phyloP scores from a whole-genome alignment of 225 moss, liverwort and hornwort species.

The Antitrichia curtipendula region DNA sequence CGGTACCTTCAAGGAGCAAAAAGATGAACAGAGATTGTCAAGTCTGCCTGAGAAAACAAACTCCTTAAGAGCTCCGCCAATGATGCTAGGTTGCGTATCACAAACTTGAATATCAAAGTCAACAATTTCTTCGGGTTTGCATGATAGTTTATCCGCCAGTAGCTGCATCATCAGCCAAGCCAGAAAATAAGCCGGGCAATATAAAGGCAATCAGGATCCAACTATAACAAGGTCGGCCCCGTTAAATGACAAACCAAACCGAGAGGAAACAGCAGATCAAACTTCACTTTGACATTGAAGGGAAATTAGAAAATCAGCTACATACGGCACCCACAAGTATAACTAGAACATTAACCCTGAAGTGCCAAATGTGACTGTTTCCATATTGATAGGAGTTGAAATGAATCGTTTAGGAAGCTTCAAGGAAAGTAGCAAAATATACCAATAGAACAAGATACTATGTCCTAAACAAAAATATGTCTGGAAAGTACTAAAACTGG shows the following conservation, averaged over 20 bases:
- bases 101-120: constrained; percentile 86
- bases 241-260: background rate
- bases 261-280: background rate
- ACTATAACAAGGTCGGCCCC: background rate
- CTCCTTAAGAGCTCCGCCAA: constrained; percentile 90
- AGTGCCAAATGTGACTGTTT: background rate
- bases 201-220: background rate
- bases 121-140: constrained; percentile 63
- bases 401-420: background rate
- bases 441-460: background rate
- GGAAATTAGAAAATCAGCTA: background rate
- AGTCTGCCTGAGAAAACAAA: constrained; percentile 91
- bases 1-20: constrained; percentile 77
- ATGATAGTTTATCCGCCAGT: constrained; percentile 57
- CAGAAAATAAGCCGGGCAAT: background rate
- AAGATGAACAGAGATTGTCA: constrained; percentile 96
- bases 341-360: background rate
- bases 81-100: constrained; percentile 74
- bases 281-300: background rate
- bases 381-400: background rate
- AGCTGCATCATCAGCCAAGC: constrained; percentile 34
- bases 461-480: background rate
- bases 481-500: too few species aligned
- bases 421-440: background rate
- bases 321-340: background rate